These are phyloP conservation scores for Aspergillus egyptiacus DNA, from an alignment of 495 filamentous ascomycete genomes.

Conservation along the genomic window DNA sequence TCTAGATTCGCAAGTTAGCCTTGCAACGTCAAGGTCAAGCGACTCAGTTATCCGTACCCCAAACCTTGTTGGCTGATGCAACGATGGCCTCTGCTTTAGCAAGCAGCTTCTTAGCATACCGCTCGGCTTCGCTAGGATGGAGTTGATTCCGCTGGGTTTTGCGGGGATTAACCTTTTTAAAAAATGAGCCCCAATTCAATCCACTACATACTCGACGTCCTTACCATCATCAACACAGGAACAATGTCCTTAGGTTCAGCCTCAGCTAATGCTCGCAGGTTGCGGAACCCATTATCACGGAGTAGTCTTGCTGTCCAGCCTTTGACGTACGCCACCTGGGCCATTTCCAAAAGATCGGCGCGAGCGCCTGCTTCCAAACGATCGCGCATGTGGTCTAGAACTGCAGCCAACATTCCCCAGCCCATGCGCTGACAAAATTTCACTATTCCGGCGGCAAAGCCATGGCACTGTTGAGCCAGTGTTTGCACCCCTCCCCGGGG, in stretches of 20 bases:
- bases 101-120: slow-evolving; percentile 57
- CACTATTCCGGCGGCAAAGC: slow-evolving; percentile 71
- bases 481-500: slow-evolving; percentile 67
- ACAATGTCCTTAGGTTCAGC: slow-evolving; percentile 62
- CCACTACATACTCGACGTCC: neutral
- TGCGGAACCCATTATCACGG: slow-evolving; percentile 71
- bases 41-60: slow-evolving; percentile 47
- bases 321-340: slow-evolving; percentile 72
- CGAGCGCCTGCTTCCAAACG: slow-evolving; percentile 68
- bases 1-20: slow-evolving; percentile 22
- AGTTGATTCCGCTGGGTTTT: slow-evolving; percentile 55
- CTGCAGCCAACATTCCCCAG: slow-evolving; percentile 68
- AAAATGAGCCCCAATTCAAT: neutral
- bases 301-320: slow-evolving; percentile 70
- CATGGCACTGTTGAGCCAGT: slow-evolving; percentile 68
- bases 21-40: neutral
- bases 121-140: slow-evolving; percentile 53
- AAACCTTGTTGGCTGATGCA: slow-evolving; percentile 63
- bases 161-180: slow-evolving; percentile 35
- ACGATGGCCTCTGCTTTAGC: slow-evolving; percentile 65
- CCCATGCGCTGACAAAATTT: slow-evolving; percentile 71
- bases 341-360: slow-evolving; percentile 65
- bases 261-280: slow-evolving; percentile 60
- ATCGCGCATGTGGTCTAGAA: slow-evolving; percentile 72
- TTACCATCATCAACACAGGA: slow-evolving; percentile 62